Base-by-base conservation (phyloP, 2,329 filamentous ascomycete species). In the Sarocladiaceae sp. region DNA sequence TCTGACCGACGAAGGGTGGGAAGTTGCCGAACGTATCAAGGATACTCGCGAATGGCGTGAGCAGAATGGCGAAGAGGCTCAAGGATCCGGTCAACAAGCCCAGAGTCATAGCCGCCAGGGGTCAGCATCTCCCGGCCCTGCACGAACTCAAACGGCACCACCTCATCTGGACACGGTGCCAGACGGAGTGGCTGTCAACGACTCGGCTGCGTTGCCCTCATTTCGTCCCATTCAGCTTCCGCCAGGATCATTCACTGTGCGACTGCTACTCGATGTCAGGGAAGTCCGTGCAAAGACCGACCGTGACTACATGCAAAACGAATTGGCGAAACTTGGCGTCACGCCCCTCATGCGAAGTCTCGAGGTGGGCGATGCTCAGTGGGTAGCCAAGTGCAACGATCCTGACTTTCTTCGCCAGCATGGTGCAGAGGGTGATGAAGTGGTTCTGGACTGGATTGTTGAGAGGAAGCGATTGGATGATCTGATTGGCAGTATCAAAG, bases 391-490 rank as follows among this genome's bases (percentile, higher is more conserved):
- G 64, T 83, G 81, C 60, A 75, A 83, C 58, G 79, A 88, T 54
- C 70, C 81, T 0, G 66, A 67, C 10, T 72, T 82, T 25, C 73
- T 90, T 4, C 60, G 74, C 2, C 72, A 71, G 4, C 71, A 79
- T 49, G 85, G 85, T 12, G 71, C 74, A 2, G 80, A 86, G 60
- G 83, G 85, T 15, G 78, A 83, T 54, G 88, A 92, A 64, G 69
- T 93, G 12, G 82, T 90, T 44, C 73, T 94, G 4, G 88, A 93
- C 65, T 90, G 85, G 76, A 88, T 94, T 40, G 79, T 91, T 1
- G 89, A 94, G 68, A 79, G 89, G 55, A 94, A 94, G 64, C 78
- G 89, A 8, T 77, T 92, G 0, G 88, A 93, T 62, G 89, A 94
- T 64, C 71, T 94, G 44, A 78, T 93, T n/a, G 73, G 78, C 49